Evolutionary conservation across 2,329 filamentous ascomycete genomes (phyloP), one percentile per base, ranked within the genome.

Genomic region (Fusarium torreyae): DNA sequence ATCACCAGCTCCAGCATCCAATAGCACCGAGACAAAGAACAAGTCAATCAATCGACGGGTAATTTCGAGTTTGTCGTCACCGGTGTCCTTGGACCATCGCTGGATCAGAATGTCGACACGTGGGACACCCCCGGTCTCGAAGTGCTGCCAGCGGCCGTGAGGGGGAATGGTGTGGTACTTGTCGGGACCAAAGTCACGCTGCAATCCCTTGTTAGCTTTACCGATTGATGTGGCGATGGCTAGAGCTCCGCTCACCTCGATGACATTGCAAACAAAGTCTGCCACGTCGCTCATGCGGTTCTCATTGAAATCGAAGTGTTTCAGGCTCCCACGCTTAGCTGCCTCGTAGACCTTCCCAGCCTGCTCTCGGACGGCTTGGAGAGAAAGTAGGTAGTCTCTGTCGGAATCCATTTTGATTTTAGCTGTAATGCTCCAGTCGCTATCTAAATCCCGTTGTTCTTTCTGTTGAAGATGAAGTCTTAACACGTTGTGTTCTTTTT

Each of bases 101-200:
- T 80, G 72, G 5, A 86, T 76, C 4, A 88, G 73, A 8, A 79
- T 74, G 8, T 79, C 77, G 9, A 88, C 77, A 34, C 88, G 85
- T 39, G 83, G 78, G 28, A 86, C 77, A 15, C 81, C 82, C 11
- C 87, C 87, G 39, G 88, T 83, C 15, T 89, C 85, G 68, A 90
- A 90, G 76, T 90, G 88, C 73, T 90, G 88, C 85, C 88, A 90
- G 43, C 88, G 83, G 10, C 83, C 87, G 65, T 88, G 86, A 11
- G 85, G 84, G 0, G 86, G 86, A 51, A 88, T 88, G 1, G 77
- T 73, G 49, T 82, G 60, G 66, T 77, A 84, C 18, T 75, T 79
- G 62, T 84, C 79, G 1, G 84, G 84, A 0, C 84, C 84, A 63
- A 84, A 86, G 66, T 86, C 84, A 18, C 84, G 82, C 84, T 86